phyloP scores from a whole-genome alignment of 2,329 filamentous ascomycete genomes.

The Septoria petroselini region DNA sequence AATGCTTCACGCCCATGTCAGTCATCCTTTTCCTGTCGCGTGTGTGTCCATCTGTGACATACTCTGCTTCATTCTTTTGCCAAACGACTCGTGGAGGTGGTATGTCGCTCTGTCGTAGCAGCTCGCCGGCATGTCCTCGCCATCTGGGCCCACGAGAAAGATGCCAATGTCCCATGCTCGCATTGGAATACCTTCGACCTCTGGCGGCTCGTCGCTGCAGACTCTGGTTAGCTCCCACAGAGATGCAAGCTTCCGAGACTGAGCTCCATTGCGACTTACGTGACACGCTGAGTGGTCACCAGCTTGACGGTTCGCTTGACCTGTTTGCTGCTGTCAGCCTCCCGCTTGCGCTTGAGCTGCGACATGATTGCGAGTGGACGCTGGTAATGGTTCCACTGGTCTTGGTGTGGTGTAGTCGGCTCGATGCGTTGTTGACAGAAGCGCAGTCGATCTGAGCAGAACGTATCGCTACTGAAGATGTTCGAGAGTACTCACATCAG shows the following conservation, averaged over 20 bases:
- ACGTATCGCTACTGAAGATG: neutral
- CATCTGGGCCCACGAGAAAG: slow-evolving; percentile 78
- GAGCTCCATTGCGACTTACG: slow-evolving; percentile 56
- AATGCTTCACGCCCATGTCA: slow-evolving; percentile 51
- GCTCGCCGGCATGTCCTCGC: slow-evolving; percentile 75
- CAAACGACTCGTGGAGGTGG: slow-evolving; percentile 90
- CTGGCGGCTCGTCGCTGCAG: slow-evolving; percentile 70
- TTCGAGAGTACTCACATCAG: slow-evolving; percentile 37
- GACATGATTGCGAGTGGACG: slow-evolving; percentile 3
- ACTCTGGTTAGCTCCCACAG: slow-evolving; percentile 17
- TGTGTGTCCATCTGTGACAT: slow-evolving; percentile 4
- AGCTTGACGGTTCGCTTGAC: slow-evolving; percentile 83
- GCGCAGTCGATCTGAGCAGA: neutral
- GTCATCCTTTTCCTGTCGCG: neutral
- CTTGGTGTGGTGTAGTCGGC: neutral
- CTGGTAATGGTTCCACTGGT: slow-evolving; percentile 1
- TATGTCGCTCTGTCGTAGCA: slow-evolving; percentile 92
- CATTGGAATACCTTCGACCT: slow-evolving; percentile 85
- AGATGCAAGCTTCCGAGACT: neutral
- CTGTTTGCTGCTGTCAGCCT: slow-evolving; percentile 20
- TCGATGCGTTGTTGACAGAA: neutral
- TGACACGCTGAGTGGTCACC: slow-evolving; percentile 84
- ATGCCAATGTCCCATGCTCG: slow-evolving; percentile 87
- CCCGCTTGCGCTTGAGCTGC: slow-evolving; percentile 10
- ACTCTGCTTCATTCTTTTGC: slow-evolving; percentile 68